Evolutionary conservation across 192 early-diverging fungal genomes (phyloP).

Genomic region (Mortierella claussenii): DNA sequence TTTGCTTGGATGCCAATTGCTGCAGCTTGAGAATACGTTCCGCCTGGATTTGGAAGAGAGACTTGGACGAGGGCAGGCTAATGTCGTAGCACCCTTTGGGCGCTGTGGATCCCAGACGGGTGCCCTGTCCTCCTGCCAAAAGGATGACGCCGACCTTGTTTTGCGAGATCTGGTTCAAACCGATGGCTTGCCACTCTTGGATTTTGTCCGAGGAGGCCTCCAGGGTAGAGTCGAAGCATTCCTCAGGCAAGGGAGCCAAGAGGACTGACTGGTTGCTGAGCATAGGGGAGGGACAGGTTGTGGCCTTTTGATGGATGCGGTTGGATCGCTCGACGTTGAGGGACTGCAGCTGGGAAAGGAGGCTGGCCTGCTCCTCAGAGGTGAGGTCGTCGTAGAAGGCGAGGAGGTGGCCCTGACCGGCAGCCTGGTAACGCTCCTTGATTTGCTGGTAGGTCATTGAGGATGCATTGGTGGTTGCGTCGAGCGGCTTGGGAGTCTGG

Average conservation of each 20-base stretch:
- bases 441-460: conserved; percentile 55
- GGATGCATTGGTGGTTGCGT: conserved; percentile 20
- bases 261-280: conserved; percentile 37
- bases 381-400: conserved; percentile 79
- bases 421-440: conserved; percentile 70
- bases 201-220: conserved; percentile 63
- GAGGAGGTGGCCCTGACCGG: conserved; percentile 92
- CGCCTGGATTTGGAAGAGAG: conserved; percentile 94
- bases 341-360: conserved; percentile 73
- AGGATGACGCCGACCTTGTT: conserved; percentile 95
- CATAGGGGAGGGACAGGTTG: conserved; percentile 58
- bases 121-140: conserved; percentile 92
- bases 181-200: conserved; percentile 75
- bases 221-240: conserved; percentile 73
- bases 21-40: conserved; percentile 92
- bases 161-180: conserved; percentile 82
- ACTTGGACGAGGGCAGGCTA: conserved; percentile 85
- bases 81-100: conserved; percentile 98
- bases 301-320: conserved; percentile 84
- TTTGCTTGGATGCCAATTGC: conserved; percentile 58
- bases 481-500: conserved; percentile 43
- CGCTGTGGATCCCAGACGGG: conserved; percentile 80
- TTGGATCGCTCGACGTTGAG: conserved; percentile 88
- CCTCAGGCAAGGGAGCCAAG: conserved; percentile 81
- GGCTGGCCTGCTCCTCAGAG: conserved; percentile 60